These are phyloP conservation scores for Tulasnella sp. DNA, from an alignment of 768 basidiomycete genomes.

Conservation along the genomic window DNA sequence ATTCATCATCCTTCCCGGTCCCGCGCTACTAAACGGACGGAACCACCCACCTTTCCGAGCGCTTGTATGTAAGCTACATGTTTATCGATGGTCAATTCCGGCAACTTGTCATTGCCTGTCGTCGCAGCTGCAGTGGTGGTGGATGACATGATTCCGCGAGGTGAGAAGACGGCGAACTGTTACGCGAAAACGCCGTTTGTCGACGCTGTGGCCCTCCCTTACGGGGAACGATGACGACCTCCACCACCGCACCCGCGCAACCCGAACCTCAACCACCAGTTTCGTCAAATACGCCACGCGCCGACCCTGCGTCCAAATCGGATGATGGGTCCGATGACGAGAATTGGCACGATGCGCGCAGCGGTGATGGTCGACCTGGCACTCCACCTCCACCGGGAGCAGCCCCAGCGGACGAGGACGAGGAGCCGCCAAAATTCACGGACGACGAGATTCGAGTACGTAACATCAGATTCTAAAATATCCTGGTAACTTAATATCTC, in stretches of 20 bases:
- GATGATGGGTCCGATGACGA: conserved; percentile 15
- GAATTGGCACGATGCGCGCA: conserved; percentile 14
- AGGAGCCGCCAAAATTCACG: conserved; percentile 10
- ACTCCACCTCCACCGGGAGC: background rate
- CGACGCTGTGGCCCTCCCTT: too few relatives aligned
- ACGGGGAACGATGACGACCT: conserved; percentile 1
- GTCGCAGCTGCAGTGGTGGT: background rate
- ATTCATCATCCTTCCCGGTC: background rate
- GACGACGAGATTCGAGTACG: conserved; percentile 22
- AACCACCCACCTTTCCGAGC: conserved; percentile 36
- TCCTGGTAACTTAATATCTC: background rate
- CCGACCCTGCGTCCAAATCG: background rate
- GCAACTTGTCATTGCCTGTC: background rate
- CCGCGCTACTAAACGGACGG: background rate
- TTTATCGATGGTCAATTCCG: conserved; percentile 11
- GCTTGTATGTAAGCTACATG: conserved; percentile 28
- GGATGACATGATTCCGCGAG: background rate
- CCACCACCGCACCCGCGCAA: background rate
- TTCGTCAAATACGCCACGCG: background rate
- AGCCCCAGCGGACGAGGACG: background rate
- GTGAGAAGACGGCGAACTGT: background rate
- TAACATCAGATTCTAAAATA: background rate
- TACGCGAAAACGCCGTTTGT: background rate
- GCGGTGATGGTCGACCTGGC: background rate
- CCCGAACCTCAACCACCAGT: too few relatives aligned